Base-by-base conservation (phyloP, 129 eudicot genomes). In the Flaveria robusta region DNA sequence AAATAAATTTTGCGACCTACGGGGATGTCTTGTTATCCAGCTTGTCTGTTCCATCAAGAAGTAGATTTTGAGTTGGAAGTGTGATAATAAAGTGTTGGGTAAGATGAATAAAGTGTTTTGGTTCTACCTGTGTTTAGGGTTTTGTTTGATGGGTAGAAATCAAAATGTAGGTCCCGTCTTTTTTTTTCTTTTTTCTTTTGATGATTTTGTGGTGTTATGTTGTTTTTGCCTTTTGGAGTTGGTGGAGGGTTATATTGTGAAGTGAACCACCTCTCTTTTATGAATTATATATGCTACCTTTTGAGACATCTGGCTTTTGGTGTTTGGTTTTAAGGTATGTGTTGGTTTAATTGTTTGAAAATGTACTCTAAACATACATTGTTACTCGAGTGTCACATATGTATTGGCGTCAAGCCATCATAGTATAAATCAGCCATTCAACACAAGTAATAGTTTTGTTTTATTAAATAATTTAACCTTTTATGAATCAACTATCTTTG, bases 1-100 rank as follows among this genome's bases (percentile, higher is more conserved):
- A 83, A 80, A 71, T 87, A 80, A 82, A 31, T 82, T 67, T 23
- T 56, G 59, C 13, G 34, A 67, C 5, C 14, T 12, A 4, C 20
- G 6, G n/a, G 41, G 55, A 39, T 56, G 54, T 45, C 7, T 63
- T 46, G 20, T 46, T 75, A 75, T 63, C 79, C 79, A 75, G 79
- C 71, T 9, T 59, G 39, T 60, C 41, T 5, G 67, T 13, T 13
- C 41, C 39, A 60, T 60, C 34, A 60, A 26, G 24, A 26, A 60
- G 66, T 60, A 60, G 66, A 60, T 26, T 60, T 60, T 60, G 66
- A 24, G 41, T 16, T 51, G 59, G 23, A 51, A 51, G 59, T 51
- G 50, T 74, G 68, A 37, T 62, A 77, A 77, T 77, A 77, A 77
- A 77, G 67, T 68, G 79, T 68, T 74, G 79, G 79, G 63, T 75